Evolutionary conservation across 2,329 filamentous ascomycete genomes (phyloP).

Genomic region (Phialophora expanda): DNA sequence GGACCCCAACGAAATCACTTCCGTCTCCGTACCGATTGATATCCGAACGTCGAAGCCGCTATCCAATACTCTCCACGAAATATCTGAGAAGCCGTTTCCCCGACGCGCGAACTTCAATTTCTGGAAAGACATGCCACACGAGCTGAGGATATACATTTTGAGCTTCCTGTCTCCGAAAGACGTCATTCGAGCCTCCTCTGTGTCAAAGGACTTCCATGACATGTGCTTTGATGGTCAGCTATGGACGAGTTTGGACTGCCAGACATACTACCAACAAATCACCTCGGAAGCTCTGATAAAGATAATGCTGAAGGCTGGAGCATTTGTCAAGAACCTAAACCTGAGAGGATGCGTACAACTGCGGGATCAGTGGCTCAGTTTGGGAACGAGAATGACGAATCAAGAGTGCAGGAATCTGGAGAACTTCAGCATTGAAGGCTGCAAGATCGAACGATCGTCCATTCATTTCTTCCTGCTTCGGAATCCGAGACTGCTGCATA

Average conservation of each 20-base stretch:
- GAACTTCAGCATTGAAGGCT: constrained; percentile 87
- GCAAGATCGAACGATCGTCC: constrained; percentile 77
- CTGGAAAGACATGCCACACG: constrained; percentile 80
- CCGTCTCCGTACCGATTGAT: constrained; percentile 68
- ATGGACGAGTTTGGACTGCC: constrained; percentile 83
- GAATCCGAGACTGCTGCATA: constrained; percentile 77
- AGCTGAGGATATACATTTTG: constrained; percentile 80
- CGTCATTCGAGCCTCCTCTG: constrained; percentile 75
- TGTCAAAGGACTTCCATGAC: constrained; percentile 77
- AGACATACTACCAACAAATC: constrained; percentile 86
- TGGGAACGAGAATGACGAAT: constrained; percentile 71
- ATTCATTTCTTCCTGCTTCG: constrained; percentile 79
- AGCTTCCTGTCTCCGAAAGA: constrained; percentile 78
- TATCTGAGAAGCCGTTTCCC: constrained; percentile 43
- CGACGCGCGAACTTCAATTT: constrained; percentile 63
- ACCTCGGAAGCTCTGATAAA: constrained; percentile 80
- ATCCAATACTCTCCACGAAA: constrained; percentile 35
- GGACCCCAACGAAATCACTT: constrained; percentile 32
- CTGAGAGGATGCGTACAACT: constrained; percentile 89
- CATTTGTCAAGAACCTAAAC: constrained; percentile 89
- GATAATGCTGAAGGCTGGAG: constrained; percentile 82
- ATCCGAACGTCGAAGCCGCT: constrained; percentile 52
- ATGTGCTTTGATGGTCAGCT: constrained; percentile 94
- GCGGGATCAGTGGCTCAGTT: constrained; percentile 76
- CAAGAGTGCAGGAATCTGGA: constrained; percentile 80